Percentiles rank a stretch among this genome's conserved stretches.
Conservation (phyloP, 805 yeast species). For the Hemisphaericaspora nanyangensis region DNA sequence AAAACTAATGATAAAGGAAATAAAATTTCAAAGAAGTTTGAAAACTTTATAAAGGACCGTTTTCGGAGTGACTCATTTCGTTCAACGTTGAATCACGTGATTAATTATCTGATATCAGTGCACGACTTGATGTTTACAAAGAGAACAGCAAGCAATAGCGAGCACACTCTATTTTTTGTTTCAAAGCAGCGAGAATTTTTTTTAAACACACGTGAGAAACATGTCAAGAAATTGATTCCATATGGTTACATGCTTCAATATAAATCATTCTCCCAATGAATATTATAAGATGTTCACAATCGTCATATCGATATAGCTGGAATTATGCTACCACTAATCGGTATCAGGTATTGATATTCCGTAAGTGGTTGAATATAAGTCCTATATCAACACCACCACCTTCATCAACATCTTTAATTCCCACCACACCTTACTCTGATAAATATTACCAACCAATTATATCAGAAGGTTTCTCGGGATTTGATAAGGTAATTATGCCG, state of each 20-base stretch:
- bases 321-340: not conserved
- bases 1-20: not conserved
- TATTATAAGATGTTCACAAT: not conserved
- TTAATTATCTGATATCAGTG: not conserved
- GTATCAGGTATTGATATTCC: not conserved
- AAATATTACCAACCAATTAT: conserved; percentile 23
- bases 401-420: not conserved
- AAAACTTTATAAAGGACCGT: too few relatives aligned
- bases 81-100: not conserved
- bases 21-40: not conserved
- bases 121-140: too few relatives aligned
- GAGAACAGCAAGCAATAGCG: too few relatives aligned
- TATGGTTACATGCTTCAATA: too few relatives aligned
- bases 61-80: conserved; percentile 1
- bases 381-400: not conserved
- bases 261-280: not conserved
- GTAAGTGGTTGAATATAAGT: not conserved
- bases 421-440: conserved; percentile 21
- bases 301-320: not conserved
- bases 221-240: too few relatives aligned
- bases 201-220: too few relatives aligned
- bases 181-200: too few relatives aligned
- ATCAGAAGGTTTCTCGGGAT: conserved; percentile 21
- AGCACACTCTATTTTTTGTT: too few relatives aligned
- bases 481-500: conserved; percentile 34